phyloP scores from a whole-genome alignment of 208 protist genomes.

The Trypanosoma melophagium region DNA sequence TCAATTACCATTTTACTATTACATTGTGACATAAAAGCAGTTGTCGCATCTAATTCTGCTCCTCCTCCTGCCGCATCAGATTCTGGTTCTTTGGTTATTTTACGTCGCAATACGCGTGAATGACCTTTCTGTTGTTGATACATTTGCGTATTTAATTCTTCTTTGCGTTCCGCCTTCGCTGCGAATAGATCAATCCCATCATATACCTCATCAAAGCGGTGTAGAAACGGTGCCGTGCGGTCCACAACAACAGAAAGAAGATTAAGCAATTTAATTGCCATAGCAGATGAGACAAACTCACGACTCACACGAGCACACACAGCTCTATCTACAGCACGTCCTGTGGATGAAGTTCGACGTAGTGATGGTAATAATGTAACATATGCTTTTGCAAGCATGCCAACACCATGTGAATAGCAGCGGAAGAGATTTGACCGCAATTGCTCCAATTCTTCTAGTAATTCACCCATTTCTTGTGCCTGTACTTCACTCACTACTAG shows the following conservation, averaged over 20 bases:
- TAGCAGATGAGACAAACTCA: constrained; percentile 69
- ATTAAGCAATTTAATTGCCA: constrained; percentile 83
- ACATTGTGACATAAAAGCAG: constrained; percentile 48
- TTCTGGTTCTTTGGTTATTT: neutral
- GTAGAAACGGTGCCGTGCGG: constrained; percentile 66
- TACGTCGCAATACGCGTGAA: constrained; percentile 25
- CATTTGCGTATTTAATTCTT: constrained; percentile 7
- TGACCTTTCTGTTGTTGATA: constrained; percentile 11
- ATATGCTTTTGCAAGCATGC: constrained; percentile 83
- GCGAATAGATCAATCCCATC: constrained; percentile 75
- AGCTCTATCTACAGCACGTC: constrained; percentile 16
- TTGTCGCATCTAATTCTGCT: constrained; percentile 46
- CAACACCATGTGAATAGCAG: constrained; percentile 74
- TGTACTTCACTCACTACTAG: constrained; percentile 45
- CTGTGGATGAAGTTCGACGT: constrained; percentile 9
- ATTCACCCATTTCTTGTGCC: constrained; percentile 59
- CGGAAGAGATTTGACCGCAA: constrained; percentile 59
- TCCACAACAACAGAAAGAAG: constrained; percentile 80
- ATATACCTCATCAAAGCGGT: constrained; percentile 67
- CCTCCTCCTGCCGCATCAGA: neutral
- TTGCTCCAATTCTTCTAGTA: constrained; percentile 78
- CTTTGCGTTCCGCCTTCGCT: constrained; percentile 48
- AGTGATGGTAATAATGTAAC: constrained; percentile 64
- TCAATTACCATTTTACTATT: constrained; percentile 68
- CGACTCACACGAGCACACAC: constrained; percentile 77